phyloP scores from a whole-genome alignment of 164 flowering plant species.

The Malania oleifera region DNA sequence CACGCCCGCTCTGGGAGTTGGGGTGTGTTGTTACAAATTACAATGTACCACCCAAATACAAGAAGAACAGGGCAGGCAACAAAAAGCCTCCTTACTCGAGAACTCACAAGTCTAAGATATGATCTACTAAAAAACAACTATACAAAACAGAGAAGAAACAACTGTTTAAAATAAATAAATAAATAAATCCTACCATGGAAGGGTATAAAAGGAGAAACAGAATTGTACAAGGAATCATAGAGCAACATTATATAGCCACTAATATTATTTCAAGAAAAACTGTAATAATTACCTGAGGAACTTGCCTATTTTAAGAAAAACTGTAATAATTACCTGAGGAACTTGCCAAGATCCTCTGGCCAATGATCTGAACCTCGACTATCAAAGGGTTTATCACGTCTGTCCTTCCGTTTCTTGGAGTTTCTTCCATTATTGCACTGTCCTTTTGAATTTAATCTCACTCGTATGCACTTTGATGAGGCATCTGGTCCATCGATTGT shows the following conservation, averaged over 20 bases:
- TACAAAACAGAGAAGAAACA: no score
- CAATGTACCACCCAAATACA: no score
- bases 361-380: conserved; percentile 84
- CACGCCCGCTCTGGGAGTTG: no score
- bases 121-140: no score
- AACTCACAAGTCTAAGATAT: no score
- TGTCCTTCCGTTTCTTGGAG: conserved; percentile 74
- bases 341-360: conserved; percentile 75
- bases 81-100: no score
- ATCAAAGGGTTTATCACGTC: conserved; percentile 73
- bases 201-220: background rate
- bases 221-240: background rate
- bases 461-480: conserved; percentile 78
- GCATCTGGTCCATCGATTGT: conserved; percentile 80
- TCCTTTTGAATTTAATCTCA: conserved; percentile 52
- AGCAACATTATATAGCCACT: background rate
- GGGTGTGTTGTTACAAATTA: no score
- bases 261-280: background rate
- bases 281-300: conserved; percentile 59
- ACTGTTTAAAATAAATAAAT: no score
- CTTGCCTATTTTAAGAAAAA: conserved; percentile 43
- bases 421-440: conserved; percentile 31
- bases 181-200: no score
- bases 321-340: conserved; percentile 53
- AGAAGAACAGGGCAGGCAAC: no score